phyloP scores from a whole-genome alignment of 345 rosid genomes.

The Brassica cretica region DNA sequence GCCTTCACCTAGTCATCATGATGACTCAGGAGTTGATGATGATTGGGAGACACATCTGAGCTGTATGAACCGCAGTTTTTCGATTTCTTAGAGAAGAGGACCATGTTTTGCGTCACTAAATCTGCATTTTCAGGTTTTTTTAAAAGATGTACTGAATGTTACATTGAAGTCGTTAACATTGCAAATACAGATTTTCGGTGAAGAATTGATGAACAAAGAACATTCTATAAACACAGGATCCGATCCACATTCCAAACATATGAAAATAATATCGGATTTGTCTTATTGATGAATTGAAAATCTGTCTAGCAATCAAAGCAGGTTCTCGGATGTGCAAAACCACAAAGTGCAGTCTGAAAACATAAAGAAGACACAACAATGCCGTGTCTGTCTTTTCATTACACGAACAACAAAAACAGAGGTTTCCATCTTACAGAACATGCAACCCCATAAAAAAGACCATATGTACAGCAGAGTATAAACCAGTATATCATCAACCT shows the following conservation, averaged over 20 bases:
- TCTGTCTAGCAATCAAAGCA: background rate
- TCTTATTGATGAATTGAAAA: background rate
- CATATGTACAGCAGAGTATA: slow-evolving; percentile 39
- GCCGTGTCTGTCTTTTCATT: slow-evolving; percentile 12
- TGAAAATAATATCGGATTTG: background rate
- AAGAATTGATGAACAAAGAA: background rate
- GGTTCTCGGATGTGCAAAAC: background rate
- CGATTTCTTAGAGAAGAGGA: background rate
- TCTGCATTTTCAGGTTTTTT: background rate
- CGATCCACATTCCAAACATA: background rate
- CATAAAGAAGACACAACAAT: slow-evolving; percentile 8
- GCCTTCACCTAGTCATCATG: slow-evolving; percentile 5
- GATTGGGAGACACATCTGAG: background rate
- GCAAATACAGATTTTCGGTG: background rate
- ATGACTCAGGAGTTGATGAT: background rate
- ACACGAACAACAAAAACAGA: slow-evolving; percentile 14
- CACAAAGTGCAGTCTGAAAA: background rate
- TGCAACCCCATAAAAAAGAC: slow-evolving; percentile 27
- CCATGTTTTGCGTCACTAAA: background rate
- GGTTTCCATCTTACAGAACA: slow-evolving; percentile 30
- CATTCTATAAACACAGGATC: background rate
- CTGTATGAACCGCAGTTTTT: slow-evolving; percentile 1
- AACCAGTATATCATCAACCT: slow-evolving; percentile 25
- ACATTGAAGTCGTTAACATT: background rate
- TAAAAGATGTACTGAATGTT: background rate